A percentile compares a stretch with the other conserved stretches of the same genome.
Conservation (phyloP, 495 filamentous ascomycete species). For the Penicillium maclennaniae region DNA sequence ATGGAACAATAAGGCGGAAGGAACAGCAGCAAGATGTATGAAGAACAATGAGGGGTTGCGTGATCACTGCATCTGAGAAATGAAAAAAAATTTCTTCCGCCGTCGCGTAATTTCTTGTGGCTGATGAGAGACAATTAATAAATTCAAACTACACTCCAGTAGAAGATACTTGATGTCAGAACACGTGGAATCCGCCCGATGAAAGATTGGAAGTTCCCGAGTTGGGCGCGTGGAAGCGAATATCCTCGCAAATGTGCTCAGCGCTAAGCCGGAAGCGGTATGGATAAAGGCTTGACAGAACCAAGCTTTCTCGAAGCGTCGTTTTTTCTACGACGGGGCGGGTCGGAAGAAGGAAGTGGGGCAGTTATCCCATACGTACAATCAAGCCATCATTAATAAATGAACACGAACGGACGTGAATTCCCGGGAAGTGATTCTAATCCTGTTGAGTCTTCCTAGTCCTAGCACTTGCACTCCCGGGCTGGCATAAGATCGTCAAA, state of each 20-base stretch:
- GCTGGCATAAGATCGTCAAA: background rate
- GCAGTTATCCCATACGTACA: background rate
- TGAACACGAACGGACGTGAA: background rate
- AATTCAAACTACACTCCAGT: background rate
- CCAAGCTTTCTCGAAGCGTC: background rate
- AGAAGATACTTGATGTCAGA: background rate
- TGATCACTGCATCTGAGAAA: background rate
- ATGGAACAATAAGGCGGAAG: background rate
- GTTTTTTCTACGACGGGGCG: background rate
- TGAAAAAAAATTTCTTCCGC: background rate
- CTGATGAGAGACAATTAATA: background rate
- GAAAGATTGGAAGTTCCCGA: background rate
- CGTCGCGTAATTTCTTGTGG: background rate
- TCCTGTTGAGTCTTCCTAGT: background rate
- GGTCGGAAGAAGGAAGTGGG: background rate
- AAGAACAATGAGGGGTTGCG: background rate
- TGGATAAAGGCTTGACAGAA: background rate
- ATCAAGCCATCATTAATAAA: background rate
- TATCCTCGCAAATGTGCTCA: conserved; percentile 6
- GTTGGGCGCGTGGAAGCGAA: background rate
- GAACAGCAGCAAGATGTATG: no score
- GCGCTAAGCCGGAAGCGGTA: background rate
- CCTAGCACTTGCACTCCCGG: background rate
- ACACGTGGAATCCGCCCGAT: background rate
- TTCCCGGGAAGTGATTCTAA: background rate